Evolutionary conservation across 345 rosid species (phyloP).

Genomic region (Eucalyptus polybractea): DNA sequence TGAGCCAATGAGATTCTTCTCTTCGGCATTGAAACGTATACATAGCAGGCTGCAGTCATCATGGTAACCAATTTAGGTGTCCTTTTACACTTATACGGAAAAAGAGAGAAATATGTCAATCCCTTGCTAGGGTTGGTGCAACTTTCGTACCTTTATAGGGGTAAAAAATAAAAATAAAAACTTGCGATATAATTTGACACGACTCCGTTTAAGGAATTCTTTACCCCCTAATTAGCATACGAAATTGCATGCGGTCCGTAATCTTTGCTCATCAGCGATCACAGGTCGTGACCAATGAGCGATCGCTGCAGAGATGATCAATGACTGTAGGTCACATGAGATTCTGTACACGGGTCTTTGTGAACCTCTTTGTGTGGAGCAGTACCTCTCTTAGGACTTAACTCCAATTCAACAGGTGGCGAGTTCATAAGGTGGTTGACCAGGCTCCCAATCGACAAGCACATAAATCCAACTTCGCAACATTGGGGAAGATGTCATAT

Average conservation of each 20-base stretch:
- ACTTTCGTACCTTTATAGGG: background rate
- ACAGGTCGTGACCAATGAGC: background rate
- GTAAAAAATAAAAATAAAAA: background rate
- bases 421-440: background rate
- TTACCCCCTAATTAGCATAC: background rate
- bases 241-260: background rate
- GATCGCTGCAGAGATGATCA: background rate
- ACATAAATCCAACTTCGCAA: background rate
- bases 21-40: background rate
- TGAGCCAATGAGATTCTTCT: background rate
- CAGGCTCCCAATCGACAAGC: background rate
- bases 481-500: background rate
- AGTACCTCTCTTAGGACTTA: background rate
- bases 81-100: background rate
- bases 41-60: background rate
- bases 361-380: background rate
- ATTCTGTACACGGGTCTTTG: background rate
- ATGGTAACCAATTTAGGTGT: background rate
- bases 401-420: background rate
- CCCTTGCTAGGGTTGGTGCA: background rate
- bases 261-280: background rate
- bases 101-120: background rate
- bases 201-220: background rate
- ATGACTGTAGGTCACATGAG: background rate
- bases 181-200: background rate